Evolutionary conservation across 2,329 filamentous ascomycete species (phyloP), one percentile per base, ranked within the genome.

Genomic region (Fusarium pseudonygamai): DNA sequence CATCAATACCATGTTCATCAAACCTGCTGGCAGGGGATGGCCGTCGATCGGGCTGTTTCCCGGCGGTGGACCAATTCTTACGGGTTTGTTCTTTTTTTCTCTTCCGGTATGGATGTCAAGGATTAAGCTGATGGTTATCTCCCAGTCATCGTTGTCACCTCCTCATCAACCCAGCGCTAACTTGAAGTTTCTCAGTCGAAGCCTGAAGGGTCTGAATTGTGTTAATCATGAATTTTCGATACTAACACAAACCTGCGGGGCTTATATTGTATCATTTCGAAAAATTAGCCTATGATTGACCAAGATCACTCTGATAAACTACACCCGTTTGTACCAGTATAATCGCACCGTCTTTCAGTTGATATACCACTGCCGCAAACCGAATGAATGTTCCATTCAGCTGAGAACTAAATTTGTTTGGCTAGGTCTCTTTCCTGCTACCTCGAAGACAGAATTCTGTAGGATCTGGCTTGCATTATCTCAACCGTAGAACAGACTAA

Each of bases 41-140:
- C 47, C 42, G 69, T 62, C 69, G 75, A 76, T 77, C 75, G 60
- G 71, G 42, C 59, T 68, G 59, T 63, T 56, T 56, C 60, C 75
- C 60, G 58, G 47, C 28, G 57, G 74, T 67, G 71, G 67, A 67
- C 73, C 52, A 67, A 63, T 64, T 45, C 63, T 59, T 58, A 67
- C 59, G 62, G n/a, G n/a, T 24, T 50, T 24, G 28, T 30, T 20
- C 50, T 49, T 46, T 49, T 43, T 56, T 60, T 57, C 60, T 39
- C 69, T 71, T 47, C 56, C 71, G 57, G 47, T 59, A 59, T 28
- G 28, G 6, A 28, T 61, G 58, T 73, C 65, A 67, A 64, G 55
- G 60, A 55, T 64, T 60, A 49, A 42, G 34, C 46, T 65, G 50
- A 42, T 47, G 39, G 52, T 70, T 62, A 68, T 64, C 64, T 66